phyloP scores from a whole-genome alignment of 495 filamentous ascomycete species.

The Halenospora varia region DNA sequence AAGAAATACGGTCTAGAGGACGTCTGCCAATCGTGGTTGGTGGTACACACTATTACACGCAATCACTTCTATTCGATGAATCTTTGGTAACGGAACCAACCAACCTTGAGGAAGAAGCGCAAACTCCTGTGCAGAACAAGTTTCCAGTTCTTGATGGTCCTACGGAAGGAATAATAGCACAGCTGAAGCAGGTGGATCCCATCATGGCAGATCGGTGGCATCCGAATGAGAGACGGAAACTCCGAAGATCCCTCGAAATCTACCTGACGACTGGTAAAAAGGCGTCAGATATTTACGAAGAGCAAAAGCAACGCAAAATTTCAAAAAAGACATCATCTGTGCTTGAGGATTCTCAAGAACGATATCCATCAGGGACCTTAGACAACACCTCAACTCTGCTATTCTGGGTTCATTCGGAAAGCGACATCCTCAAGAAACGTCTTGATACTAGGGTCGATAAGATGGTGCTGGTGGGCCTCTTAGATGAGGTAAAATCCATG shows the following conservation, averaged over 20 bases:
- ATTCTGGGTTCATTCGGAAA: constrained; percentile 82
- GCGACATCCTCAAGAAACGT: constrained; percentile 59
- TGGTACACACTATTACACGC: constrained; percentile 92
- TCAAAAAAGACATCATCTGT: constrained; percentile 20
- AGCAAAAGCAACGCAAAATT: constrained; percentile 47
- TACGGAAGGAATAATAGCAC: constrained; percentile 64
- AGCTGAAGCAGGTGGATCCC: constrained; percentile 78
- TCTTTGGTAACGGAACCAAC: constrained; percentile 42
- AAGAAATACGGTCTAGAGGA: constrained; percentile 70
- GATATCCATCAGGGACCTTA: constrained; percentile 13
- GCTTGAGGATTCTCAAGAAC: constrained; percentile 13
- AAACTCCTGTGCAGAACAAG: constrained; percentile 24
- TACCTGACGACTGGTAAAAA: constrained; percentile 72
- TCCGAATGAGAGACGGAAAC: constrained; percentile 85
- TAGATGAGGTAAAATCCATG: constrained; percentile 60
- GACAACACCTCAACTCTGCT: constrained; percentile 69
- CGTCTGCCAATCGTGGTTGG: constrained; percentile 89
- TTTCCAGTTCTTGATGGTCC: constrained; percentile 70
- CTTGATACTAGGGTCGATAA: constrained; percentile 73
- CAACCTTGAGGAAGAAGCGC: constrained; percentile 29
- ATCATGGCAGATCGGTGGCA: constrained; percentile 91
- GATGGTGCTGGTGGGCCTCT: constrained; percentile 75
- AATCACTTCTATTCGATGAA: constrained; percentile 77
- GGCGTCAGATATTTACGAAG: constrained; percentile 84
- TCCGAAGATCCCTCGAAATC: constrained; percentile 85